Conservation (phyloP, 208 protist species). For the Sergeia podlipaevii region DNA sequence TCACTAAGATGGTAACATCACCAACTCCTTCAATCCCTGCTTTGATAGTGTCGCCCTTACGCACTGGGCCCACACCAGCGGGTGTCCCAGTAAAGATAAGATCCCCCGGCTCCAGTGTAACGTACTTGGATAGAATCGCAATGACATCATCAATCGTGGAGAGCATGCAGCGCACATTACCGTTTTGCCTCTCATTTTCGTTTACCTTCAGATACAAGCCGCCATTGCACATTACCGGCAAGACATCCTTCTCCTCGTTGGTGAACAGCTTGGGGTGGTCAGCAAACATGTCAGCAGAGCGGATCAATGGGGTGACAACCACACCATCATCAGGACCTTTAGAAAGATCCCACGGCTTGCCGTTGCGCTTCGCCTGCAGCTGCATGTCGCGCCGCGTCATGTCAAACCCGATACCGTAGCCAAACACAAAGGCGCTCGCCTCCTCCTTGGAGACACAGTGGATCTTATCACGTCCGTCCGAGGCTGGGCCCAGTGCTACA, state of each 20-base stretch:
- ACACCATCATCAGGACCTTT: slow-evolving; percentile 80
- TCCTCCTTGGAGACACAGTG: slow-evolving; percentile 41
- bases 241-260: slow-evolving; percentile 1
- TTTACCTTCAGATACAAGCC: slow-evolving; percentile 69
- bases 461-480: slow-evolving; percentile 9
- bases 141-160: slow-evolving; percentile 53
- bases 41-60: slow-evolving; percentile 60
- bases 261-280: slow-evolving; percentile 38
- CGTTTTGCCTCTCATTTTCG: slow-evolving; percentile 47
- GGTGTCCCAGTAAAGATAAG: slow-evolving; percentile 88
- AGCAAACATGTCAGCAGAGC: slow-evolving; percentile 21
- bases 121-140: slow-evolving; percentile 52
- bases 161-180: slow-evolving; percentile 63
- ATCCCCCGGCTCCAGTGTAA: slow-evolving; percentile 78
- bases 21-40: slow-evolving; percentile 58
- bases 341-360: slow-evolving; percentile 79
- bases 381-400: slow-evolving; percentile 89
- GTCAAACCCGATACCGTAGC: slow-evolving; percentile 82
- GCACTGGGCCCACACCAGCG: slow-evolving; percentile 71
- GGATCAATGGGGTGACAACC: slow-evolving; percentile 51
- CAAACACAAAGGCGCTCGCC: slow-evolving; percentile 56
- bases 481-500: slow-evolving; percentile 46
- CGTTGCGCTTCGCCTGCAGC: slow-evolving; percentile 53
- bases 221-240: slow-evolving; percentile 16
- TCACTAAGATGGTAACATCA: slow-evolving; percentile 34